Percentiles rank a stretch among this genome's conserved stretches.
phyloP scores from a whole-genome alignment of 352 stramenopile genomes.

The Phytophthora hibernalis region DNA sequence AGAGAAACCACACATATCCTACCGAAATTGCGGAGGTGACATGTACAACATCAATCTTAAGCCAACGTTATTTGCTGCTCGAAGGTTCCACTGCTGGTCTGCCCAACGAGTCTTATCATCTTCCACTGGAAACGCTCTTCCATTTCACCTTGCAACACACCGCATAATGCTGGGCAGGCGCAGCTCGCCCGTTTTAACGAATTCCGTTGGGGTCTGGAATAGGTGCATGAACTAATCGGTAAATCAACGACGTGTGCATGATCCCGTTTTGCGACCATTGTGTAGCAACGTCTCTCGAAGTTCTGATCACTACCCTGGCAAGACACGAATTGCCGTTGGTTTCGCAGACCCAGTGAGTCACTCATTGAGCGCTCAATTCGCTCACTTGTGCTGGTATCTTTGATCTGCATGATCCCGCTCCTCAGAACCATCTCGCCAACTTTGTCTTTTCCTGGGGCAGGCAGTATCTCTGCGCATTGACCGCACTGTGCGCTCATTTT shows the following conservation, averaged over 20 bases:
- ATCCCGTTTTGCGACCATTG: conserved; percentile 5
- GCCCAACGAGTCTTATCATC: too few relatives aligned
- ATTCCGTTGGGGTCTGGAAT: too few relatives aligned
- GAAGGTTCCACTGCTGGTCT: too few relatives aligned
- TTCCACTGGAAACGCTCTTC: too few relatives aligned
- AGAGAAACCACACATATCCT: background rate
- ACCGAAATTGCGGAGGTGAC: background rate
- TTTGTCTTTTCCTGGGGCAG: background rate
- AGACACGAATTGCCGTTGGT: background rate
- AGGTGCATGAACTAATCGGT: background rate
- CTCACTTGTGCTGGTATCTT: conserved; percentile 1
- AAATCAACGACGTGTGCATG: background rate
- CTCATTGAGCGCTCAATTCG: too few relatives aligned
- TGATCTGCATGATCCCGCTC: conserved; percentile 3
- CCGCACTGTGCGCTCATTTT: background rate
- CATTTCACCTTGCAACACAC: too few relatives aligned
- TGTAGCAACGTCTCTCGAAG: background rate
- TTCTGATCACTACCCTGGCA: background rate
- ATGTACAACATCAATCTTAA: too few relatives aligned
- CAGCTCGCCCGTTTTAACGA: too few relatives aligned
- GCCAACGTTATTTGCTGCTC: too few relatives aligned
- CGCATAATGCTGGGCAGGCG: too few relatives aligned
- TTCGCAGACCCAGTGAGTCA: background rate
- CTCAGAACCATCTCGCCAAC: background rate
- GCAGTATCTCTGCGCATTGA: background rate